phyloP scores from a whole-genome alignment of 306 rosid species.

The Delonix regia region DNA sequence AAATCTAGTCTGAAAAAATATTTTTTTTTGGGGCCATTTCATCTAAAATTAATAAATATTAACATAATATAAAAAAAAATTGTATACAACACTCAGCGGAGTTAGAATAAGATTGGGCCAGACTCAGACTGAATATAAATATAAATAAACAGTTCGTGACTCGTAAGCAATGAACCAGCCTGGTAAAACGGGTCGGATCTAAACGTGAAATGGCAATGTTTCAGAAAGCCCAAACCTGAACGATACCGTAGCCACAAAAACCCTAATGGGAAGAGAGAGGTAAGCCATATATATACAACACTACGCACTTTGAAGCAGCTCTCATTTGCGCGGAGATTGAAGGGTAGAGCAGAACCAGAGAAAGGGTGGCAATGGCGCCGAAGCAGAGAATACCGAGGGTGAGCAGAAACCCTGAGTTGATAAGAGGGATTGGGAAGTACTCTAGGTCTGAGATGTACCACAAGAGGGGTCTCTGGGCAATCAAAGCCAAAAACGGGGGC shows the following conservation, averaged over 20 bases:
- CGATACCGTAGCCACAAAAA: neutral
- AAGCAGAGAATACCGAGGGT: slow-evolving; percentile 46
- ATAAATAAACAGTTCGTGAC: too few species aligned
- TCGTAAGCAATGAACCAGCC: too few species aligned
- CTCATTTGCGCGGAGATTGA: neutral
- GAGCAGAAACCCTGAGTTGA: slow-evolving; percentile 63
- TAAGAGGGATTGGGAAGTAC: slow-evolving; percentile 68
- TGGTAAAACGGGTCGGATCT: neutral
- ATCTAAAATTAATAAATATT: too few species aligned
- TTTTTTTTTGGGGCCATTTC: too few species aligned
- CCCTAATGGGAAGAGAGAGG: neutral
- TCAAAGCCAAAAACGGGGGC: slow-evolving; percentile 79
- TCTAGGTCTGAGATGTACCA: slow-evolving; percentile 72
- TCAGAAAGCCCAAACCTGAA: neutral
- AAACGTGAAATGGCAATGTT: neutral
- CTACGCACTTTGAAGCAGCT: neutral
- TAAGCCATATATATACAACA: neutral
- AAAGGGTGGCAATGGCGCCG: slow-evolving; percentile 55
- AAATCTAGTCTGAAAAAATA: neutral
- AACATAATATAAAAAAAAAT: too few species aligned
- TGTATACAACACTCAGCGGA: neutral
- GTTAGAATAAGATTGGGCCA: neutral
- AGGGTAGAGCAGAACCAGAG: neutral
- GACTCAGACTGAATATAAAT: neutral
- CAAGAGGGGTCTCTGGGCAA: slow-evolving; percentile 76